These are phyloP conservation scores for Camellia granthamiana DNA, from an alignment of 148 eudicot genomes.

Conservation along the genomic window DNA sequence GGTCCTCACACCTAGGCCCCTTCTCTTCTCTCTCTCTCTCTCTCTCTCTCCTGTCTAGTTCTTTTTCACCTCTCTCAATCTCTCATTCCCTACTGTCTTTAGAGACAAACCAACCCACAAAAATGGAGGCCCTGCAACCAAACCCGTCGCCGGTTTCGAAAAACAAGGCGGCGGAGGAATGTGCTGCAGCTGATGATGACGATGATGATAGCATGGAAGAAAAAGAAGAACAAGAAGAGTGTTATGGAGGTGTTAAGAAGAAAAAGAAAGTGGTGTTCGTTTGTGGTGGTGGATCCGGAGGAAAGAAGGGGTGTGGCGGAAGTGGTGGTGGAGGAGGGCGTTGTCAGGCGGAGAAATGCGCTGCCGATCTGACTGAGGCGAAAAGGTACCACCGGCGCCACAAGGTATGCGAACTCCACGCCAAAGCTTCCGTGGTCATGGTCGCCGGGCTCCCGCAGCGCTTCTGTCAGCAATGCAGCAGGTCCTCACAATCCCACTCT, in stretches of 20 bases:
- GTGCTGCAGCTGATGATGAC: background rate
- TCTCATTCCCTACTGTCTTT: background rate
- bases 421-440: slow-evolving; percentile 4
- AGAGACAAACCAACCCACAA: too few species aligned
- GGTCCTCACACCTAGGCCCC: background rate
- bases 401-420: slow-evolving; percentile 7
- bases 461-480: slow-evolving; percentile 17
- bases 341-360: slow-evolving; percentile 15
- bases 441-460: slow-evolving; percentile 8
- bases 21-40: too few species aligned
- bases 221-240: background rate
- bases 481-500: background rate
- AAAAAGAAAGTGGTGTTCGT: background rate
- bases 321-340: background rate
- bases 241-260: background rate
- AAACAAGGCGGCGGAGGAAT: background rate
- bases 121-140: slow-evolving; percentile 1
- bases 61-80: background rate
- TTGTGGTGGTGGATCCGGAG: slow-evolving; percentile 2
- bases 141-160: background rate
- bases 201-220: slow-evolving; percentile 5
- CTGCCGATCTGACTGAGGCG: slow-evolving; percentile 1
- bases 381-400: slow-evolving; percentile 13
- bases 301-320: background rate
- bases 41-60: background rate